A percentile compares a stretch with the other conserved stretches of the same genome.
These are phyloP conservation scores for Aspergillus sergii DNA, from an alignment of 2,329 filamentous ascomycete species.

Conservation along the genomic window DNA sequence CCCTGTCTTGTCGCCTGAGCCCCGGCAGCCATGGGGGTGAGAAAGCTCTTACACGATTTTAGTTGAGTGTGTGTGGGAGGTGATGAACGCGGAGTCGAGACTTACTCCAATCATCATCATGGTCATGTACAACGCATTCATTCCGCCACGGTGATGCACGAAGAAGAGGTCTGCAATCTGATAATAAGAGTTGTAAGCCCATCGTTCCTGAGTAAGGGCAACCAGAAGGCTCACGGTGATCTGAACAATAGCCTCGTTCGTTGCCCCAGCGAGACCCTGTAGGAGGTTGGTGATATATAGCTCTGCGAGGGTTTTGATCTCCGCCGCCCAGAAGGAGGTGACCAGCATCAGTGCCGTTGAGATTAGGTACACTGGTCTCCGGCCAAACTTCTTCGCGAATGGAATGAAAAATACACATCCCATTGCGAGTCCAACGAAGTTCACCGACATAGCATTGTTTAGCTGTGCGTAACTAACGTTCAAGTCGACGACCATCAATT, in stretches of 20 bases:
- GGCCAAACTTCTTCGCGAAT: slow-evolving; percentile 47
- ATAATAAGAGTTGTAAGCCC: neutral
- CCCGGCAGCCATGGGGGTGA: slow-evolving; percentile 39
- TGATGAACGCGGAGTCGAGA: slow-evolving; percentile 13
- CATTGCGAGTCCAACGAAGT: slow-evolving; percentile 47
- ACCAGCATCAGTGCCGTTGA: slow-evolving; percentile 45
- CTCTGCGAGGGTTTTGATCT: slow-evolving; percentile 45
- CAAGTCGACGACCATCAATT: slow-evolving; percentile 49
- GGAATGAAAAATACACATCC: slow-evolving; percentile 52
- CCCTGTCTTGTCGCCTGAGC: slow-evolving; percentile 35
- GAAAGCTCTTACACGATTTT: slow-evolving; percentile 25
- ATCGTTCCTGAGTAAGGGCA: neutral
- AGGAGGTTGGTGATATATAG: slow-evolving; percentile 49
- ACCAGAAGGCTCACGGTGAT: slow-evolving; percentile 41
- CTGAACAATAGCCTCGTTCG: slow-evolving; percentile 44
- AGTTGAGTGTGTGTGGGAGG: neutral
- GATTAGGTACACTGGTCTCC: slow-evolving; percentile 50
- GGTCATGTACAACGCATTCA: slow-evolving; percentile 55
- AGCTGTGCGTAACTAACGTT: slow-evolving; percentile 44
- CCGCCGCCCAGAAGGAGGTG: slow-evolving; percentile 46
- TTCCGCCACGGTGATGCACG: slow-evolving; percentile 52
- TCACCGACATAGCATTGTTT: slow-evolving; percentile 51
- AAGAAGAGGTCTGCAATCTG: slow-evolving; percentile 53
- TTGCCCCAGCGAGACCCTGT: slow-evolving; percentile 41
- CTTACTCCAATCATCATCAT: slow-evolving; percentile 41